Conservation (phyloP, 768 basidiomycete genomes). For the Chalciporus chontae region DNA sequence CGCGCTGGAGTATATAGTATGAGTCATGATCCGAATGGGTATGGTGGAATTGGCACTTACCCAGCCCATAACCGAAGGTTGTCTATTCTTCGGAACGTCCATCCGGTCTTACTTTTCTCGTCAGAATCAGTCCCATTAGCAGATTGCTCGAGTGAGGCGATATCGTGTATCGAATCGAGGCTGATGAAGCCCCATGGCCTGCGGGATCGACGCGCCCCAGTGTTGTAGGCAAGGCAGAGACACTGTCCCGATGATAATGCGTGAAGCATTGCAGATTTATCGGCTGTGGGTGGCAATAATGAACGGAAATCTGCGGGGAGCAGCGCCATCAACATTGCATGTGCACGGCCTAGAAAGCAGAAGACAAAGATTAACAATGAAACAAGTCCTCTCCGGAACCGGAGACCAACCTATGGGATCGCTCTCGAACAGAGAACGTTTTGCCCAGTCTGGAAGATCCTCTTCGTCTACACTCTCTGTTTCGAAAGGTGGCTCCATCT, state of each 20-base stretch:
- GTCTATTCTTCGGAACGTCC: conserved; percentile 85
- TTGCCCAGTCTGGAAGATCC: conserved; percentile 77
- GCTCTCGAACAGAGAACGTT: conserved; percentile 47
- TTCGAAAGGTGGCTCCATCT: conserved; percentile 43
- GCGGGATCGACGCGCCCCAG: conserved; percentile 72
- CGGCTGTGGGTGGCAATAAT: conserved; percentile 33
- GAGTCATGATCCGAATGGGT: too few species aligned
- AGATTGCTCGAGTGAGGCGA: conserved; percentile 59
- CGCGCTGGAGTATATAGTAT: conserved; percentile 43
- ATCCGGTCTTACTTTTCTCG: conserved; percentile 53
- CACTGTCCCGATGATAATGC: conserved; percentile 73
- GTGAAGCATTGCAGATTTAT: conserved; percentile 41
- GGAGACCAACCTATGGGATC: conserved; percentile 55
- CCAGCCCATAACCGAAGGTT: conserved; percentile 84
- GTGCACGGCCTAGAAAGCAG: conserved; percentile 50
- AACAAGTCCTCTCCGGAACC: conserved; percentile 1
- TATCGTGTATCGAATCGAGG: conserved; percentile 74
- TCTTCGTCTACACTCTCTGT: conserved; percentile 57
- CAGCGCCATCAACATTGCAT: conserved; percentile 56
- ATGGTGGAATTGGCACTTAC: conserved; percentile 41
- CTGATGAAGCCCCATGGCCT: conserved; percentile 89
- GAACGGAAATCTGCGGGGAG: conserved; percentile 56
- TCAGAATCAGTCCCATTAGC: conserved; percentile 34
- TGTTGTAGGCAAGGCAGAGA: conserved; percentile 78
- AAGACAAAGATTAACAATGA: conserved; percentile 1